A percentile compares a stretch with the other conserved stretches of the same genome.
phyloP scores from a whole-genome alignment of 2,329 filamentous ascomycete genomes.

The Didymella pinodella region DNA sequence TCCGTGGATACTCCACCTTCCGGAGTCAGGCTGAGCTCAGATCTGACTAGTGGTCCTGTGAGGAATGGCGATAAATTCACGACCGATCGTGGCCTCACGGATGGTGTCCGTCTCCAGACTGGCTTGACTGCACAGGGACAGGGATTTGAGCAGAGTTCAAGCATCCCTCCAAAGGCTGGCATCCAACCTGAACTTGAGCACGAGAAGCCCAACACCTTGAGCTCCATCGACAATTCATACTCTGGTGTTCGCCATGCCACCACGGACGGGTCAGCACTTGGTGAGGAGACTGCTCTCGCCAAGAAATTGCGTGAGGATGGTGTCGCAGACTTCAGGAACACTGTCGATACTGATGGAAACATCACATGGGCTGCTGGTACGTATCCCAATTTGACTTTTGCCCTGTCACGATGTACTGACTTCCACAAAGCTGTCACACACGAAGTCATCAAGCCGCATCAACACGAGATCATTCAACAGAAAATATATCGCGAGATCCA shows the following conservation, averaged over 20 bases:
- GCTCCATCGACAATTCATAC: constrained; percentile 3
- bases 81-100: constrained; percentile 20
- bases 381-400: not conserved
- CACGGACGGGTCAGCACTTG: constrained; percentile 11
- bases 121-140: constrained; percentile 7
- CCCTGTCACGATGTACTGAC: constrained; percentile 18
- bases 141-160: constrained; percentile 12
- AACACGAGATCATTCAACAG: constrained; percentile 59
- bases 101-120: constrained; percentile 20
- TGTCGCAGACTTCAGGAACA: constrained; percentile 49
- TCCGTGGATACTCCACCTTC: constrained; percentile 3
- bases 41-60: constrained; percentile 10
- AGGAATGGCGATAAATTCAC: constrained; percentile 14
- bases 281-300: constrained; percentile 15
- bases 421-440: constrained; percentile 58
- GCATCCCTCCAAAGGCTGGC: constrained; percentile 14
- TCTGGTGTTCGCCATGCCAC: constrained; percentile 4
- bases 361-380: constrained; percentile 52
- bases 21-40: constrained; percentile 12
- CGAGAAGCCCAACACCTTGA: constrained; percentile 1
- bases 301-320: constrained; percentile 33
- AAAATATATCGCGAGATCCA: constrained; percentile 62
- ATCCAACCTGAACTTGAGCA: constrained; percentile 11
- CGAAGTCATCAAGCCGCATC: constrained; percentile 55
- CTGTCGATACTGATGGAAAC: constrained; percentile 50